A percentile compares a stretch with the other conserved stretches of the same genome.
Evolutionary conservation across 1,284 basidiomycete genomes (phyloP).

Genomic region (Polyporus tsugae): DNA sequence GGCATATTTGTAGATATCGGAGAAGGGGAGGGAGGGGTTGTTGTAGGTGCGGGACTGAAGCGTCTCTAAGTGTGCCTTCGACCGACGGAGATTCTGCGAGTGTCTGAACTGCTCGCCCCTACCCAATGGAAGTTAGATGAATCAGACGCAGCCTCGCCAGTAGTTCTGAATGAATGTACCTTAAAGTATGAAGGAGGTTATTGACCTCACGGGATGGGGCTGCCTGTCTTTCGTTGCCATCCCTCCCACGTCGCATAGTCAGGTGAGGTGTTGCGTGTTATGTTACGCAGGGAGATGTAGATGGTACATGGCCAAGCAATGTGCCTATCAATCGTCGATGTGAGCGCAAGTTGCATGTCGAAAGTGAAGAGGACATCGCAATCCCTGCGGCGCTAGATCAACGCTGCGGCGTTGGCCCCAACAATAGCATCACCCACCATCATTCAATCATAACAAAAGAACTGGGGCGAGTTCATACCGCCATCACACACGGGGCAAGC

Average conservation of each 20-base stretch:
- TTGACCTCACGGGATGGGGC: conserved; percentile 31
- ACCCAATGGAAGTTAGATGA: background rate
- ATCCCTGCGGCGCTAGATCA: conserved; percentile 1
- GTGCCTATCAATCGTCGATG: background rate
- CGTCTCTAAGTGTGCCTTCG: conserved; percentile 45
- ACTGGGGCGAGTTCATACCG: no score
- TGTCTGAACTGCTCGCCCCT: conserved; percentile 78
- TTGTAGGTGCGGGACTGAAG: conserved; percentile 33
- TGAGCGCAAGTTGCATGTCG: conserved; percentile 1
- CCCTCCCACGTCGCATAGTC: background rate
- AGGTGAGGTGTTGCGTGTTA: background rate
- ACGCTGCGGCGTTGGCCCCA: background rate
- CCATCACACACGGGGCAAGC: background rate
- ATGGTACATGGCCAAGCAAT: conserved; percentile 5
- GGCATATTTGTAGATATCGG: conserved; percentile 39
- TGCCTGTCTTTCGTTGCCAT: conserved; percentile 1
- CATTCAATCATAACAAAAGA: background rate
- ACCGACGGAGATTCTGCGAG: conserved; percentile 58
- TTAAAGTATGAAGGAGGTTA: conserved; percentile 36
- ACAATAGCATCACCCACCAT: background rate
- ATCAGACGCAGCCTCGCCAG: background rate
- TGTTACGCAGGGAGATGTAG: conserved; percentile 1
- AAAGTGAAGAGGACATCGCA: background rate
- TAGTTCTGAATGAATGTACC: conserved; percentile 25
- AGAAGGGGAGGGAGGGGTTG: conserved; percentile 43